Evolutionary conservation across 2,329 filamentous ascomycete genomes (phyloP).

Genomic region (Colletotrichum shisoi): DNA sequence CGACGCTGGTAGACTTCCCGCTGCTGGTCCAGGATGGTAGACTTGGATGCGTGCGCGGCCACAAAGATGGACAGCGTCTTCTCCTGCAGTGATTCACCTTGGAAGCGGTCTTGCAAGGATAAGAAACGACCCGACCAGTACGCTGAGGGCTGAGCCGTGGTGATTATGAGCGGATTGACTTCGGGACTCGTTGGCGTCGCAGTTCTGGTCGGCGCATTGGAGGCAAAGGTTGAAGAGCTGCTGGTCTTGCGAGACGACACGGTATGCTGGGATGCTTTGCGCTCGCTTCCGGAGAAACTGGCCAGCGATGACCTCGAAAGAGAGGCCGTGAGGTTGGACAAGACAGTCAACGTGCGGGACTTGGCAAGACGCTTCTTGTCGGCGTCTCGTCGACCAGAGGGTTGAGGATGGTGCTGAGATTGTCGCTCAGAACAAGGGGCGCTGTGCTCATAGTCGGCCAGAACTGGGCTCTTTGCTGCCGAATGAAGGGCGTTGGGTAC

Average conservation of each 20-base stretch:
- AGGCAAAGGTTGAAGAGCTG: slow-evolving; percentile 26
- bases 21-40: slow-evolving; percentile 16
- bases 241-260: slow-evolving; percentile 34
- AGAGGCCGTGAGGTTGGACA: slow-evolving; percentile 57
- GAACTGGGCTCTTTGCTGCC: slow-evolving; percentile 4
- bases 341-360: slow-evolving; percentile 55
- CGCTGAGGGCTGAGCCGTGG: slow-evolving; percentile 54
- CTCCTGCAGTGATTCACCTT: slow-evolving; percentile 47
- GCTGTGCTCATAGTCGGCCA: slow-evolving; percentile 3
- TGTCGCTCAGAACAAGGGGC: slow-evolving; percentile 21
- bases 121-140: slow-evolving; percentile 72
- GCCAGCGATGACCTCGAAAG: slow-evolving; percentile 49
- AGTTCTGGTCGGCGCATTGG: slow-evolving; percentile 30
- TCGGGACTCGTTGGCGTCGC: slow-evolving; percentile 13
- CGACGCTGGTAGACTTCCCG: slow-evolving; percentile 20
- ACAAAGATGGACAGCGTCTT: slow-evolving; percentile 22
- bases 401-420: slow-evolving; percentile 28
- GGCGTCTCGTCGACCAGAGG: slow-evolving; percentile 3
- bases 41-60: slow-evolving; percentile 27
- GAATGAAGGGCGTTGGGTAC: neutral
- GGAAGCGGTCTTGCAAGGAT: slow-evolving; percentile 62
- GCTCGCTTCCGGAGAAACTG: slow-evolving; percentile 28
- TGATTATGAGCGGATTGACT: slow-evolving; percentile 45
- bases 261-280: slow-evolving; percentile 11
- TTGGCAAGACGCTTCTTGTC: slow-evolving; percentile 49